Evolutionary conservation across 768 basidiomycete genomes (phyloP).

Genomic region (Pulveroboletus sp.): DNA sequence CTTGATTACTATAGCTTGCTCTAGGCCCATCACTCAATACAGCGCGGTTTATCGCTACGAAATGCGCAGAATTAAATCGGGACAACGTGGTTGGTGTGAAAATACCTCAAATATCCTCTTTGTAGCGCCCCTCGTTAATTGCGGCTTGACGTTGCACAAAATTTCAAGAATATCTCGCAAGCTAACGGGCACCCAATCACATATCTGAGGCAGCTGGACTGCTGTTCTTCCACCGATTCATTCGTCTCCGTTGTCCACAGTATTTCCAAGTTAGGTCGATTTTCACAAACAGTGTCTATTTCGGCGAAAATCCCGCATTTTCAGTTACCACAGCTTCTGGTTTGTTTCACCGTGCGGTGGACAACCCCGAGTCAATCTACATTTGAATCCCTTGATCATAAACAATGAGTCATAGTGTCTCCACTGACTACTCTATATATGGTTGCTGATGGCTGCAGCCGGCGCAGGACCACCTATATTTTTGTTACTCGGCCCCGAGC

Average conservation of each 20-base stretch:
- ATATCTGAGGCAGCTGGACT: neutral
- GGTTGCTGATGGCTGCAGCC: neutral
- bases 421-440: neutral
- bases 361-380: neutral
- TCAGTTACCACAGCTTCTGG: constrained; percentile 1
- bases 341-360: neutral
- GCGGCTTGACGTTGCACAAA: constrained; percentile 7
- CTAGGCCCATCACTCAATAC: neutral
- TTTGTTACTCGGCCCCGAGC: neutral
- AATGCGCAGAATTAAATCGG: constrained; percentile 1
- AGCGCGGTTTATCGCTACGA: neutral
- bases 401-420: constrained; percentile 3
- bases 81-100: neutral
- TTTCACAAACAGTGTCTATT: neutral
- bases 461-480: neutral
- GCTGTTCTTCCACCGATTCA: neutral
- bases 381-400: neutral
- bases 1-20: neutral
- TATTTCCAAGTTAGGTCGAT: neutral
- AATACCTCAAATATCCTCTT: neutral
- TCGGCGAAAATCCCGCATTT: neutral
- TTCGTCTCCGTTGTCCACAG: neutral
- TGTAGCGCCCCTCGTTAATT: constrained; percentile 8
- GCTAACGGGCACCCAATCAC: neutral
- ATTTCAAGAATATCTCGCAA: neutral